These are phyloP conservation scores for Phyllosticta paracitricarpa DNA, from an alignment of 2,329 filamentous ascomycete genomes.

Conservation along the genomic window DNA sequence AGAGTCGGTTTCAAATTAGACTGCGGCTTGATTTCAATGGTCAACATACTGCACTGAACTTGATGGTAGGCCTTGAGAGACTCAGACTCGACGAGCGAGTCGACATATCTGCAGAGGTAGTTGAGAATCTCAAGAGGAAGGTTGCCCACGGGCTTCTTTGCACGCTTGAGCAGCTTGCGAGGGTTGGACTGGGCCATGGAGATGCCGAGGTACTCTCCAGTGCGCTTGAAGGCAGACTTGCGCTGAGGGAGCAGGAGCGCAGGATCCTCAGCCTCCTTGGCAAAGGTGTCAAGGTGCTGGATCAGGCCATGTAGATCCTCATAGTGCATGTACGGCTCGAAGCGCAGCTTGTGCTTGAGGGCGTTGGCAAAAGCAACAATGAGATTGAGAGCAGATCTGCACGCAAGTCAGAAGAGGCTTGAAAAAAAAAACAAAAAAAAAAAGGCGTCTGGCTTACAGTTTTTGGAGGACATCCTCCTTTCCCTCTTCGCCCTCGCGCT, in stretches of 20 bases:
- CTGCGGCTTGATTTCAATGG: neutral
- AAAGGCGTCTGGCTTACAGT: constrained; percentile 31
- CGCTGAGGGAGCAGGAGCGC: constrained; percentile 25
- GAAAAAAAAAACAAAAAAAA: neutral
- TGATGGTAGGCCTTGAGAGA: constrained; percentile 44
- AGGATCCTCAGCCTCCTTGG: constrained; percentile 46
- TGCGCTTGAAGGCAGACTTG: constrained; percentile 47
- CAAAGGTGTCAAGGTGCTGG: constrained; percentile 65
- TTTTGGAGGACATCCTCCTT: constrained; percentile 64
- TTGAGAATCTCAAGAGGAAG: constrained; percentile 73
- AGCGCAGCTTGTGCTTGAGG: constrained; percentile 73
- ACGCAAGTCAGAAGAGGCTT: constrained; percentile 7
- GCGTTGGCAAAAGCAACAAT: constrained; percentile 67
- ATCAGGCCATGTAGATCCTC: constrained; percentile 62
- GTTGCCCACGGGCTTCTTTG: constrained; percentile 65
- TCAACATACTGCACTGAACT: constrained; percentile 38
- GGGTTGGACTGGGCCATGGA: constrained; percentile 71
- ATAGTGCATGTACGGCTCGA: constrained; percentile 72
- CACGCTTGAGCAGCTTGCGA: constrained; percentile 63
- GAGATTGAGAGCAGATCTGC: constrained; percentile 59
- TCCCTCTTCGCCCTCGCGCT: constrained; percentile 46
- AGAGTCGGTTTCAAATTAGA: neutral
- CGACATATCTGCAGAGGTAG: constrained; percentile 58
- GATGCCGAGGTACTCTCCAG: constrained; percentile 65
- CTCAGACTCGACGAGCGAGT: constrained; percentile 43